Percentiles rank a stretch among this genome's conserved stretches.
These are phyloP conservation scores for Pontederia paniculata DNA, from an alignment of 176 grass and related monocot species.

Conservation along the genomic window DNA sequence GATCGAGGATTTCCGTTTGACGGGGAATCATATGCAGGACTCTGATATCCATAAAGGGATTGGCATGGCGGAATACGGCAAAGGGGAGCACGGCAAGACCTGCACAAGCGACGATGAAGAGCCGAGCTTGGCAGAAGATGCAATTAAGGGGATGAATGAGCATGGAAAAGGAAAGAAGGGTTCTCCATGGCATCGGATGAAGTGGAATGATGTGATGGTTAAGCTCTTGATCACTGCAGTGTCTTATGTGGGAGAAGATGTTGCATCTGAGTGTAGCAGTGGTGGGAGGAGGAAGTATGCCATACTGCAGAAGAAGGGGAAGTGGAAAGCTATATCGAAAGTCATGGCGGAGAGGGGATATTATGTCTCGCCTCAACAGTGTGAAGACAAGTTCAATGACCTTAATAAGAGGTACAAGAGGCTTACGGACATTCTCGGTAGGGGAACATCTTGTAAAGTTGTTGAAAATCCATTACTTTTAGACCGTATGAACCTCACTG, in stretches of 20 bases:
- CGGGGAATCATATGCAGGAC: not conserved
- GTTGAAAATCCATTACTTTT: not conserved
- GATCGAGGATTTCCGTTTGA: not conserved
- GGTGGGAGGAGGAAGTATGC: conserved; percentile 2
- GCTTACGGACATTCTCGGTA: not conserved
- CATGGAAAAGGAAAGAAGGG: not conserved
- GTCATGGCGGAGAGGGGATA: not conserved
- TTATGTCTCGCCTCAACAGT: conserved; percentile 1
- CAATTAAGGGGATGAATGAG: not conserved
- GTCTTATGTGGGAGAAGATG: not conserved
- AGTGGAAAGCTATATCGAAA: conserved; percentile 1
- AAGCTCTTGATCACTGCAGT: not conserved
- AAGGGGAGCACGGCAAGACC: not conserved
- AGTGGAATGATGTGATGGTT: not conserved
- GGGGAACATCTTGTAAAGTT: not conserved
- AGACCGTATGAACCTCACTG: not conserved
- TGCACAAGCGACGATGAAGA: not conserved
- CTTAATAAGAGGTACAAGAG: conserved; percentile 1
- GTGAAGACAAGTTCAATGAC: conserved; percentile 1
- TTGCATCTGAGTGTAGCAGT: not conserved
- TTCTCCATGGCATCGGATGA: not conserved
- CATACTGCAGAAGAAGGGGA: conserved; percentile 2
- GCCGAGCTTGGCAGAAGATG: not conserved
- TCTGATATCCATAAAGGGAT: not conserved
- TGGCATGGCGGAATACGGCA: not conserved